phyloP scores from a whole-genome alignment of 257 asterid genomes.

The Solanum chmielewskii region DNA sequence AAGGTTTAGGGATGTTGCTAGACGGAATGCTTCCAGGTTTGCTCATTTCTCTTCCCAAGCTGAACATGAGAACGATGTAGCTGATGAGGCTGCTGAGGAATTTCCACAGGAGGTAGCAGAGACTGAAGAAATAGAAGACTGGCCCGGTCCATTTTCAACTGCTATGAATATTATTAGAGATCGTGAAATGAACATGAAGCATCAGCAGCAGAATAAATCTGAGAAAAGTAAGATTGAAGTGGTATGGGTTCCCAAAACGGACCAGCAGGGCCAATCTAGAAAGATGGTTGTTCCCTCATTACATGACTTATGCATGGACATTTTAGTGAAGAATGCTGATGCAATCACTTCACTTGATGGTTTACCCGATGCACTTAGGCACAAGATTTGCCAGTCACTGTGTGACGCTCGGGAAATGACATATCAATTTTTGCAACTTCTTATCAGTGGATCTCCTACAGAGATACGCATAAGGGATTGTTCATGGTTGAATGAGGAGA shows the following conservation, averaged over 20 bases:
- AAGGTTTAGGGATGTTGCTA: conserved; percentile 52
- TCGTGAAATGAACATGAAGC: conserved; percentile 26
- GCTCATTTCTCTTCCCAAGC: conserved; percentile 64
- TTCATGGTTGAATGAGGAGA: conserved; percentile 84
- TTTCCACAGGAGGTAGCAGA: conserved; percentile 15
- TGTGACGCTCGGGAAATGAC: conserved; percentile 65
- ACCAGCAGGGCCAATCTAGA: conserved; percentile 14
- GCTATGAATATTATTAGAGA: conserved; percentile 75
- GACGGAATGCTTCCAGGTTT: conserved; percentile 59
- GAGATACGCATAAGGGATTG: conserved; percentile 78
- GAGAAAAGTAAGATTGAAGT: conserved; percentile 23
- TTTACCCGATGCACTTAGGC: conserved; percentile 74
- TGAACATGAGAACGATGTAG: conserved; percentile 21
- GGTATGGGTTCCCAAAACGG: conserved; percentile 52
- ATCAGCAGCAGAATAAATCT: conserved; percentile 8
- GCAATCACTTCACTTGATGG: conserved; percentile 67
- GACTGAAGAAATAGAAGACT: conserved; percentile 38
- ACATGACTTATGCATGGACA: conserved; percentile 56
- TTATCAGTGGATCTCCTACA: conserved; percentile 56
- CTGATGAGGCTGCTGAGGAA: conserved; percentile 26
- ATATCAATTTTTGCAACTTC: conserved; percentile 50
- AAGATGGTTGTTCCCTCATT: conserved; percentile 43
- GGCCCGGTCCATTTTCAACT: conserved; percentile 98
- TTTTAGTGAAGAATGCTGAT: conserved; percentile 67
- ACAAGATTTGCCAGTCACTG: conserved; percentile 59